Percentiles rank a stretch among this genome's conserved stretches.
These are phyloP conservation scores for Singerocomus rubriflavus DNA, from an alignment of 1,284 basidiomycete species.

Conservation along the genomic window DNA sequence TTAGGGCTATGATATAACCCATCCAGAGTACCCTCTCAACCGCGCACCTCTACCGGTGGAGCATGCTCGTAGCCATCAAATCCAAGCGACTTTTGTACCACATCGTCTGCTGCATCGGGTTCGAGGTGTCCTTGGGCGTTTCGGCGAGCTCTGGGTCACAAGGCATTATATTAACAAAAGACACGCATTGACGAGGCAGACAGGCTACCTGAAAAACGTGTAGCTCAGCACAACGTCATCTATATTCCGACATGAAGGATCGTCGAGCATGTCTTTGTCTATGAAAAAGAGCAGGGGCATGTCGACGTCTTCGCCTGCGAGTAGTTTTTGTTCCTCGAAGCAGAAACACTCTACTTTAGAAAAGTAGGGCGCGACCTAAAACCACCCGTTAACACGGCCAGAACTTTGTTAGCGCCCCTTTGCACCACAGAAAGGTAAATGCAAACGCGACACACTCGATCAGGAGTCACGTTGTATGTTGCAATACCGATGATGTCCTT, in stretches of 20 bases:
- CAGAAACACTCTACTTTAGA: slow-evolving; percentile 99
- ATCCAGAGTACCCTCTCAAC: slow-evolving; percentile 2
- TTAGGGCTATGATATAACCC: slow-evolving; percentile 1
- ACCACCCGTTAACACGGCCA: not conserved
- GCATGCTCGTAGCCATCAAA: slow-evolving; percentile 63
- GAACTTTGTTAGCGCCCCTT: not conserved
- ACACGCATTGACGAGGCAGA: not conserved
- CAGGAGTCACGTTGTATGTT: slow-evolving; percentile 96
- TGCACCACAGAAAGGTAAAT: not conserved
- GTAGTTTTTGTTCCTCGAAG: slow-evolving; percentile 96
- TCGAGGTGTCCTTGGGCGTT: slow-evolving; percentile 81
- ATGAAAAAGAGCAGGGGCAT: slow-evolving; percentile 99
- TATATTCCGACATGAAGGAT: slow-evolving; percentile 81
- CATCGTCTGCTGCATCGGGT: slow-evolving; percentile 79
- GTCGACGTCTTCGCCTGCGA: slow-evolving; percentile 96
- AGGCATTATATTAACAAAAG: slow-evolving; percentile 1
- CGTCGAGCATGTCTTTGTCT: slow-evolving; percentile 93
- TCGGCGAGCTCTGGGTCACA: slow-evolving; percentile 61
- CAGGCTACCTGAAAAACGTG: slow-evolving; percentile 87
- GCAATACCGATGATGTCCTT: slow-evolving; percentile 97
- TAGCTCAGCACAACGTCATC: slow-evolving; percentile 94
- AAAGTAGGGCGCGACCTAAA: slow-evolving; percentile 94
- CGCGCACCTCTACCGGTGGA: slow-evolving; percentile 24
- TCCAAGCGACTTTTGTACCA: slow-evolving; percentile 74
- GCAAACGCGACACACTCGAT: slow-evolving; percentile 58